Percentiles rank a stretch among this genome's conserved stretches.
Evolutionary conservation across 345 rosid genomes (phyloP).

Genomic region (Eucalyptus tenuipes): DNA sequence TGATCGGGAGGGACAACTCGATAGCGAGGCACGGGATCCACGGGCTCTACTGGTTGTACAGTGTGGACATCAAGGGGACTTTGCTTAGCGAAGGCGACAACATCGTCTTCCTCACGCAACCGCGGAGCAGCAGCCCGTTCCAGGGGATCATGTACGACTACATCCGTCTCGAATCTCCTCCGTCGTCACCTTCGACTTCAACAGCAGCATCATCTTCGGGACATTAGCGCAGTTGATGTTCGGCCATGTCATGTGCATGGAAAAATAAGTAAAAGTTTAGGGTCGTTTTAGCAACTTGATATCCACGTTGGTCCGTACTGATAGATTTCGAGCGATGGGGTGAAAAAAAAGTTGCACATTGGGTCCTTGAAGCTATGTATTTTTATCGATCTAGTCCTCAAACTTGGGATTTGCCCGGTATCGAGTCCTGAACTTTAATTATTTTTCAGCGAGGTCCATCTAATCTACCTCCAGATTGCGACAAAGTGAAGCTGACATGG

Average conservation of each 20-base stretch:
- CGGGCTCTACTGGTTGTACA: conserved; percentile 72
- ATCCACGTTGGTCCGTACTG: neutral
- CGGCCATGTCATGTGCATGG: neutral
- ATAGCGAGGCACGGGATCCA: conserved; percentile 88
- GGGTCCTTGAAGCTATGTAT: neutral
- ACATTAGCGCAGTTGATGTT: neutral
- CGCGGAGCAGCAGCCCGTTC: conserved; percentile 42
- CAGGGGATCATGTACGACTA: conserved; percentile 88
- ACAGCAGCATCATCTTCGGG: neutral
- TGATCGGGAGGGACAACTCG: conserved; percentile 75
- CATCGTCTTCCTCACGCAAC: conserved; percentile 43
- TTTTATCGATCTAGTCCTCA: neutral
- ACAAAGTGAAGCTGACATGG: neutral
- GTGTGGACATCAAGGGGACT: conserved; percentile 34
- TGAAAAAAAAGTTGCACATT: neutral
- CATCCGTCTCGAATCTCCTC: conserved; percentile 63
- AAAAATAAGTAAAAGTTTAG: neutral
- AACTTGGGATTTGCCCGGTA: neutral
- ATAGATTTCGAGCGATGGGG: neutral
- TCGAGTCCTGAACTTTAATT: neutral
- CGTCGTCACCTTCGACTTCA: neutral
- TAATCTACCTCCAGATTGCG: neutral
- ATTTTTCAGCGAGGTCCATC: neutral
- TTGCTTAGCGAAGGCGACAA: conserved; percentile 48
- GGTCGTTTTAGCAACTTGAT: neutral